Evolutionary conservation across 2,329 filamentous ascomycete species (phyloP).

Genomic region (Dendrostoma leiphaemia): DNA sequence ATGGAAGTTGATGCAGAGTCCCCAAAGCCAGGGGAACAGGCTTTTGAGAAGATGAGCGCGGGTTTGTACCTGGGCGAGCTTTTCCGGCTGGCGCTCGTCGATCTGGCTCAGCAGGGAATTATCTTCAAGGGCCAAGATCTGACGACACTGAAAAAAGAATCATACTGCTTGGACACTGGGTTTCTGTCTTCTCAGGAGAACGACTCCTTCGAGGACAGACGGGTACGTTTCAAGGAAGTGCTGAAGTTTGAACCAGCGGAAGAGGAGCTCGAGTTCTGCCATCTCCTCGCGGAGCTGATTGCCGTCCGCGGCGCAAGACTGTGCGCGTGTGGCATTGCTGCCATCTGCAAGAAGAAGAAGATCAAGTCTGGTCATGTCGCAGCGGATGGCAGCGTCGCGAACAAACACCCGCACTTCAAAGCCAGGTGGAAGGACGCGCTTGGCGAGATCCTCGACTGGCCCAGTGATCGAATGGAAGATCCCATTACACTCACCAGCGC

Average conservation of each 20-base stretch:
- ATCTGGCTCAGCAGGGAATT: constrained; percentile 43
- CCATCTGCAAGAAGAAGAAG: constrained; percentile 74
- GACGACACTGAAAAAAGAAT: constrained; percentile 57
- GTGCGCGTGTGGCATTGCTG: constrained; percentile 71
- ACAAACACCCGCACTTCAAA: constrained; percentile 79
- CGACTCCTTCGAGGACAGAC: constrained; percentile 68
- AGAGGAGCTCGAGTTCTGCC: constrained; percentile 67
- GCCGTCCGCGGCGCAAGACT: constrained; percentile 71
- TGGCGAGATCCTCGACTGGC: constrained; percentile 73
- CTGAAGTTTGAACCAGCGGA: constrained; percentile 58
- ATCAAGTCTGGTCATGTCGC: constrained; percentile 70
- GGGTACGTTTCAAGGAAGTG: constrained; percentile 59
- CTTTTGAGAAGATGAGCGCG: constrained; percentile 81
- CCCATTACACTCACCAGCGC: constrained; percentile 66
- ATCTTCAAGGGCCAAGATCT: constrained; percentile 68
- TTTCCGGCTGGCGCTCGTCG: constrained; percentile 61
- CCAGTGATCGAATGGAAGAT: constrained; percentile 60
- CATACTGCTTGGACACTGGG: constrained; percentile 69
- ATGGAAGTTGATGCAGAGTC: constrained; percentile 62
- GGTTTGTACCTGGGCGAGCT: constrained; percentile 82
- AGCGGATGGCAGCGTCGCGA: constrained; percentile 75
- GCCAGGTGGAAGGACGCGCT: constrained; percentile 66
- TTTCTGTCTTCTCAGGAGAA: constrained; percentile 70
- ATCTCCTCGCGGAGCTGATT: constrained; percentile 70
- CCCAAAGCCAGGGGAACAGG: constrained; percentile 73